These are phyloP conservation scores for Bertia moriformis DNA, from an alignment of 2,329 filamentous ascomycete species.

Conservation along the genomic window DNA sequence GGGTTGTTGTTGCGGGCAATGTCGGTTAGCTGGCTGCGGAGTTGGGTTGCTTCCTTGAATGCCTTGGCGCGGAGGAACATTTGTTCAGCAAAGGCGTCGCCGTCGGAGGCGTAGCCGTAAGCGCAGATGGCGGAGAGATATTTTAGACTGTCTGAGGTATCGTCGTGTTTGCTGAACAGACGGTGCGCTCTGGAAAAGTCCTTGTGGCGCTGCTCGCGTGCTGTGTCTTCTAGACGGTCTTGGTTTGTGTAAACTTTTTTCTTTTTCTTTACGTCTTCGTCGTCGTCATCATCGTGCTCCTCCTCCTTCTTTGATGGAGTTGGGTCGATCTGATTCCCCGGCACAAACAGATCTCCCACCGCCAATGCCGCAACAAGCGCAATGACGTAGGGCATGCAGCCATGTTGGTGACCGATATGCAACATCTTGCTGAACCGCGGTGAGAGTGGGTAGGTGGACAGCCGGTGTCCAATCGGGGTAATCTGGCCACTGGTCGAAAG, in stretches of 20 bases:
- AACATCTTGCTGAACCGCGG: conserved; percentile 86
- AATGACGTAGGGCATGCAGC: conserved; percentile 72
- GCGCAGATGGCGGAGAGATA: conserved; percentile 1
- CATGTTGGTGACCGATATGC: conserved; percentile 70
- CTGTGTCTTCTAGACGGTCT: neutral
- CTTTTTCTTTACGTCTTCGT: conserved; percentile 41
- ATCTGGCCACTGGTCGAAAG: conserved; percentile 59
- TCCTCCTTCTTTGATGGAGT: conserved; percentile 26
- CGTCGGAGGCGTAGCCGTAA: neutral
- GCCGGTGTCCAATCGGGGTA: conserved; percentile 63
- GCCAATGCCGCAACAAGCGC: conserved; percentile 79
- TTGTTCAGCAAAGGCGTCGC: conserved; percentile 27
- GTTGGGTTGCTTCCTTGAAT: conserved; percentile 70
- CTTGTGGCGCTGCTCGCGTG: neutral
- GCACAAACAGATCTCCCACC: conserved; percentile 74
- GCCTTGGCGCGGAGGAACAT: conserved; percentile 72
- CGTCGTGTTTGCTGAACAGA: conserved; percentile 1
- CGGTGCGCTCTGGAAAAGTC: neutral
- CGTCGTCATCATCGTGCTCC: conserved; percentile 22
- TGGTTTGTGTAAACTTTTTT: conserved; percentile 56
- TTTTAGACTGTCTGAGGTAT: neutral
- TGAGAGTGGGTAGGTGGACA: conserved; percentile 79
- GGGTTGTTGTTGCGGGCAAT: conserved; percentile 66
- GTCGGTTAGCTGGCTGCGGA: conserved; percentile 69
- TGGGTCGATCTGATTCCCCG: conserved; percentile 63